These are phyloP conservation scores for Ampelomyces quisqualis DNA, from an alignment of 2,329 filamentous ascomycete genomes.

Conservation along the genomic window DNA sequence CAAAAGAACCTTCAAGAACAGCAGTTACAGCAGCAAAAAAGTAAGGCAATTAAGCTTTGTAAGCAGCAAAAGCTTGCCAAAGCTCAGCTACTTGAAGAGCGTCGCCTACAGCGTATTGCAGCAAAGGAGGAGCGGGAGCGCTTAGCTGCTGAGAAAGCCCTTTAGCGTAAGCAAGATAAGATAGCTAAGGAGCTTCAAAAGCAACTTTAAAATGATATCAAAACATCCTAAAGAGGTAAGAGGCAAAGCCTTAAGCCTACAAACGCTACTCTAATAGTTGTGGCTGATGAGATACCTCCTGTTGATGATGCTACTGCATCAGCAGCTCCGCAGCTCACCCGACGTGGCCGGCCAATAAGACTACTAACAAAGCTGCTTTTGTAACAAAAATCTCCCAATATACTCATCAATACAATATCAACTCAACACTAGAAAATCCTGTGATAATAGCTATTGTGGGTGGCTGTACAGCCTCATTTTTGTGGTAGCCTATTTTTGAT, in stretches of 20 bases:
- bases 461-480: not conserved
- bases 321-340: not conserved
- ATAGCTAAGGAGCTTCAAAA: slow-evolving; percentile 1
- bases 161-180: slow-evolving; percentile 1
- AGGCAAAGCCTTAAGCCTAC: slow-evolving; percentile 1
- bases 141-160: not conserved
- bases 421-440: slow-evolving; percentile 1
- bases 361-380: not conserved
- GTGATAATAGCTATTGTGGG: slow-evolving; percentile 1
- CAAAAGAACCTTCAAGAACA: no score
- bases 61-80: not conserved
- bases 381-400: not conserved
- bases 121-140: not conserved
- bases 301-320: not conserved
- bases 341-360: slow-evolving; percentile 1
- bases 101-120: not conserved
- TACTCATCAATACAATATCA: not conserved
- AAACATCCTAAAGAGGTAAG: slow-evolving; percentile 1
- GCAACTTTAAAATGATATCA: slow-evolving; percentile 1
- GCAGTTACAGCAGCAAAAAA: no score
- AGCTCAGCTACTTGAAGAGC: not conserved
- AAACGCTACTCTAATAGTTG: not conserved
- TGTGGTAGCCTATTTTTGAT: not conserved
- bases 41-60: not conserved
- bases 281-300: not conserved